phyloP scores from a whole-genome alignment of 2,329 filamentous ascomycete species.

The Emmonsia crescens region DNA sequence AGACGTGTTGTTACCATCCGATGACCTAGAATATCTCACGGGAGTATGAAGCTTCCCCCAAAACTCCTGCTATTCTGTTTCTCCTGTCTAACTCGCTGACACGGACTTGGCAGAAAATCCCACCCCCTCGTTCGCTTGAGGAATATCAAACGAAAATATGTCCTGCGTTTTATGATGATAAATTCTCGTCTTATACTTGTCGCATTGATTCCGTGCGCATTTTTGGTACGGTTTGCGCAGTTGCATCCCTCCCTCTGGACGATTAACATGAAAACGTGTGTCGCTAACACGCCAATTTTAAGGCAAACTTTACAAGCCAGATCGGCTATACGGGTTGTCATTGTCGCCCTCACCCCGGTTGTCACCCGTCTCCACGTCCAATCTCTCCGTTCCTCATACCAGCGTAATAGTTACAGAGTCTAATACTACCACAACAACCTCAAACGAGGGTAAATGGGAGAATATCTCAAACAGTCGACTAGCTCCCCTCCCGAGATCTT shows the following conservation, averaged over 20 bases:
- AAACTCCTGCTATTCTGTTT: neutral
- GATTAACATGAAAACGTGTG: too few species aligned
- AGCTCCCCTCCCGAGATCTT: neutral
- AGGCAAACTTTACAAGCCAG: neutral
- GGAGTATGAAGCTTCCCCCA: neutral
- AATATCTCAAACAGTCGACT: neutral
- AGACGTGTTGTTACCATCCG: constrained; percentile 3
- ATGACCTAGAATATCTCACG: constrained; percentile 4
- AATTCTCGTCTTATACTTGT: constrained; percentile 4
- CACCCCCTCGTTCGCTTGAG: neutral
- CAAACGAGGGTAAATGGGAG: neutral
- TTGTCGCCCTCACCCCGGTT: neutral
- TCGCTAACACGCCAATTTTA: neutral
- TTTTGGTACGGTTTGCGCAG: neutral
- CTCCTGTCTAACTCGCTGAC: neutral
- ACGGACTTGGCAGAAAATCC: constrained; percentile 2
- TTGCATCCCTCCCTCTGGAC: neutral
- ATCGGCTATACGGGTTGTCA: neutral
- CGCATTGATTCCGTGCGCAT: constrained; percentile 2
- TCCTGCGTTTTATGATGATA: neutral
- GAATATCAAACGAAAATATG: constrained; percentile 1
- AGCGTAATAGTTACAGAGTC: neutral
- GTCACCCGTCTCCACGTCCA: neutral
- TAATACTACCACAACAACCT: neutral
- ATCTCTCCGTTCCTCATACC: neutral